Evolutionary conservation across 345 rosid genomes (phyloP), one percentile per base, ranked within the genome.

Genomic region (Hibiscus syriacus): DNA sequence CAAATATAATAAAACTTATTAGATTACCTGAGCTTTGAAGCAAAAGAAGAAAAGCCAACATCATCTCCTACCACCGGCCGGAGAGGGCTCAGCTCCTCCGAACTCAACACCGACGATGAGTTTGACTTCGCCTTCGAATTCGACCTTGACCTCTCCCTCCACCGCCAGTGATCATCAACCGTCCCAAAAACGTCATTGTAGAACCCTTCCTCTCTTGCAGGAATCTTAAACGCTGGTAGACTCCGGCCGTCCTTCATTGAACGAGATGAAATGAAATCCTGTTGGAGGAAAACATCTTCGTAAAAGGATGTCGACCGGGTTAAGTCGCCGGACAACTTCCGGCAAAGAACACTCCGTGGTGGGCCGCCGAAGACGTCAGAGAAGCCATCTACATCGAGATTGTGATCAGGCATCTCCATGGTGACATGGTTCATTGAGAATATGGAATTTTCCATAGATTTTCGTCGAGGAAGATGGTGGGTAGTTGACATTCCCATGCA

Each of bases 11-110:
- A n/a, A 55, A 14, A 25, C 52, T n/a, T 48, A 48, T 49, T 49
- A 49, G 54, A 7, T 16, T 54, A 94, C 99, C 99, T 80, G 80
- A 94, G 92, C 78, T 85, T 89, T 22, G 94, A 89, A 75, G 92
- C 83, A 70, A 86, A 86, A 64, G 95, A 89, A 23, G 88, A 85
- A 46, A 89, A 78, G 1, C 86, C 92, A 1, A 49, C 81, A 70
- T 93, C 97, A 1, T 87, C 92, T 4, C 88, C 84, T 69, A 73
- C 68, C 22, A 59, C 76, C 36, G 83, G 87, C 29, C 87, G 81
- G 66, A 76, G 85, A 56, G 98, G 97, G 71, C 95, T 94, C 6
- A 83, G 82, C 39, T 85, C 97, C 76, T 82, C 96, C 0, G 96
- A 93, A 64, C 97, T 88, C 39, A 88, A 68, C 3, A 83, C 88